Evolutionary conservation across 1,284 basidiomycete species (phyloP).

Genomic region (Anthracocystis setariae): DNA sequence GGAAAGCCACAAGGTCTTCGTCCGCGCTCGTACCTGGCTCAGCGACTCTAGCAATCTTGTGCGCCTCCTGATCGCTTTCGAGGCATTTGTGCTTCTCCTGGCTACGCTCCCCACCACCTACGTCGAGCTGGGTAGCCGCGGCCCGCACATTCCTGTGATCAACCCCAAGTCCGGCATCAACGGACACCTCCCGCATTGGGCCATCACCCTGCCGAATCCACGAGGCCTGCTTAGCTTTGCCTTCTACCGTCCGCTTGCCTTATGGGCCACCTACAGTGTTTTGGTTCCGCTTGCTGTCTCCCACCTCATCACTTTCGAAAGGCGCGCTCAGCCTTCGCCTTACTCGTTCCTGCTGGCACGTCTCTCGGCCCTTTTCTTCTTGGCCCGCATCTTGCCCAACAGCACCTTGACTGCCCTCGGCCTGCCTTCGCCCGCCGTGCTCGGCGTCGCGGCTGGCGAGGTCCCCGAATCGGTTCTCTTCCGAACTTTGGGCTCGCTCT

Average conservation of each 20-base stretch:
- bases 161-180: conserved; percentile 48
- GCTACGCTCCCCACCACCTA: conserved; percentile 50
- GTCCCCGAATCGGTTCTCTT: conserved; percentile 40
- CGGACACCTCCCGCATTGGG: conserved; percentile 51
- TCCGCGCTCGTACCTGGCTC: conserved; percentile 40
- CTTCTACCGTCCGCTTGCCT: conserved; percentile 53
- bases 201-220: conserved; percentile 49
- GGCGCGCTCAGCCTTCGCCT: conserved; percentile 48
- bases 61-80: conserved; percentile 48
- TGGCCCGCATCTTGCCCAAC: conserved; percentile 39
- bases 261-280: conserved; percentile 58
- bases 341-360: conserved; percentile 54
- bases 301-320: conserved; percentile 59
- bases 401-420: conserved; percentile 36
- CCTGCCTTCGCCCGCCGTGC: conserved; percentile 33
- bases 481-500: conserved; percentile 23
- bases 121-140: conserved; percentile 46
- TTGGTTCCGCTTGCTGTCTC: conserved; percentile 48
- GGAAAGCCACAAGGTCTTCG: conserved; percentile 34
- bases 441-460: conserved; percentile 55
- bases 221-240: conserved; percentile 38
- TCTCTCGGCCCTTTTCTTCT: conserved; percentile 52
- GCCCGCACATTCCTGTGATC: conserved; percentile 41
- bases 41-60: conserved; percentile 56
- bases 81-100: conserved; percentile 52